Evolutionary conservation across 2,329 filamentous ascomycete species (phyloP).

Genomic region (Microsporum audouinii): DNA sequence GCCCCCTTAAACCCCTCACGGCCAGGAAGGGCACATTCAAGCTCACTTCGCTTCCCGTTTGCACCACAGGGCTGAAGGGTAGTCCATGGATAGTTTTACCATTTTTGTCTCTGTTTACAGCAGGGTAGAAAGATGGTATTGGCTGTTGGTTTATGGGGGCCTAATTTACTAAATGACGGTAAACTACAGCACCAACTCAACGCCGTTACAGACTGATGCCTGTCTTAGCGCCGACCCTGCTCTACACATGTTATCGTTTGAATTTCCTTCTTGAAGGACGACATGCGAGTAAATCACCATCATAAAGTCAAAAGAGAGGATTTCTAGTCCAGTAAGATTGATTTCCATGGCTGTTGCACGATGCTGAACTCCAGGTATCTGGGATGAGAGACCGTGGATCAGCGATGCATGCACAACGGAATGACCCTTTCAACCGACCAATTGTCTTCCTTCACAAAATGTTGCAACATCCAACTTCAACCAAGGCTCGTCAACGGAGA

Average conservation of each 20-base stretch:
- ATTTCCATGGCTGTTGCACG: not conserved
- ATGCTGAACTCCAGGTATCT: not conserved
- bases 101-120: not conserved
- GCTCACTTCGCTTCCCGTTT: not conserved
- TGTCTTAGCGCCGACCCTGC: not conserved
- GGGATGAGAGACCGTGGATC: not conserved
- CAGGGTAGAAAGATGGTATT: not conserved
- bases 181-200: not conserved
- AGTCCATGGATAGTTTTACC: not conserved
- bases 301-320: not conserved
- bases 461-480: not conserved
- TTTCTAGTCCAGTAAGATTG: not conserved
- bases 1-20: not conserved
- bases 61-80: not conserved
- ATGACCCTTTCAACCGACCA: not conserved
- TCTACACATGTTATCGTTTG: not conserved
- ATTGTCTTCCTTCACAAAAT: not conserved
- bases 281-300: not conserved
- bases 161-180: not conserved
- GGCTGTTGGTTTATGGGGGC: not conserved
- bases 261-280: not conserved
- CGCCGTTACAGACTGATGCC: not conserved
- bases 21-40: not conserved
- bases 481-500: not conserved
- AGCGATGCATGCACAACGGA: not conserved